These are phyloP conservation scores for Hericium rajendrae DNA, from an alignment of 768 basidiomycete genomes.

Conservation along the genomic window DNA sequence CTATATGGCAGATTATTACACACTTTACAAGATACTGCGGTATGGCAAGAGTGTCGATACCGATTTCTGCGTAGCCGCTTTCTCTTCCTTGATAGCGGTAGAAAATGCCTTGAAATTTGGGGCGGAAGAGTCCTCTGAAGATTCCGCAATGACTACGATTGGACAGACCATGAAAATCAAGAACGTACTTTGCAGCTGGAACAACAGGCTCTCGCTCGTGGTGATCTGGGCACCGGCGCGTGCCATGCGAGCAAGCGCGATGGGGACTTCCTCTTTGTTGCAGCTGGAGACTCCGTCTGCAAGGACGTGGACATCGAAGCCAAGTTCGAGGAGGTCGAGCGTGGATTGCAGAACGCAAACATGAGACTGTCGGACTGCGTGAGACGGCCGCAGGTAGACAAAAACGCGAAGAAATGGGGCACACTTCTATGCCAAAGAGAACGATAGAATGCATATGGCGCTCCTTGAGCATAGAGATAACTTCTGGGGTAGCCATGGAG, in stretches of 20 bases:
- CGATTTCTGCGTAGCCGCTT: slow-evolving; percentile 42
- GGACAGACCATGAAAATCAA: slow-evolving; percentile 8
- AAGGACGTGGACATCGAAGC: slow-evolving; percentile 54
- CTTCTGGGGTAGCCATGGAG: slow-evolving; percentile 73
- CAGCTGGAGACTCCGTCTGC: slow-evolving; percentile 82
- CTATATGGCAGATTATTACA: neutral
- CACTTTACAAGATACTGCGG: neutral
- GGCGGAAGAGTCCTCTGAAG: slow-evolving; percentile 46
- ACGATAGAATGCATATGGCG: slow-evolving; percentile 51
- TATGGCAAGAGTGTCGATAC: slow-evolving; percentile 23
- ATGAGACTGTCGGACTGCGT: slow-evolving; percentile 47
- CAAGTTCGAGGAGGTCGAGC: slow-evolving; percentile 47
- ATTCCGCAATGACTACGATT: slow-evolving; percentile 8
- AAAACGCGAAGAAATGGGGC: slow-evolving; percentile 10
- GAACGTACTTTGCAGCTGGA: slow-evolving; percentile 60
- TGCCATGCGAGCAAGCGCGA: slow-evolving; percentile 62
- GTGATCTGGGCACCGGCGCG: slow-evolving; percentile 68
- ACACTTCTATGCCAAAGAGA: slow-evolving; percentile 82
- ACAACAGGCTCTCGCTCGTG: slow-evolving; percentile 75
- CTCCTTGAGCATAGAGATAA: slow-evolving; percentile 39
- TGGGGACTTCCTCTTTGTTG: slow-evolving; percentile 70
- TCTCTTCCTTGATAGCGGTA: slow-evolving; percentile 67
- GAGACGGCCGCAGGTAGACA: neutral
- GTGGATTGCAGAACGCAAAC: slow-evolving; percentile 84
- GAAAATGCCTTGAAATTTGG: slow-evolving; percentile 68